Percentiles rank a stretch among this genome's conserved stretches.
These are phyloP conservation scores for Termitomyces heimii DNA, from an alignment of 768 basidiomycete species.

Conservation along the genomic window DNA sequence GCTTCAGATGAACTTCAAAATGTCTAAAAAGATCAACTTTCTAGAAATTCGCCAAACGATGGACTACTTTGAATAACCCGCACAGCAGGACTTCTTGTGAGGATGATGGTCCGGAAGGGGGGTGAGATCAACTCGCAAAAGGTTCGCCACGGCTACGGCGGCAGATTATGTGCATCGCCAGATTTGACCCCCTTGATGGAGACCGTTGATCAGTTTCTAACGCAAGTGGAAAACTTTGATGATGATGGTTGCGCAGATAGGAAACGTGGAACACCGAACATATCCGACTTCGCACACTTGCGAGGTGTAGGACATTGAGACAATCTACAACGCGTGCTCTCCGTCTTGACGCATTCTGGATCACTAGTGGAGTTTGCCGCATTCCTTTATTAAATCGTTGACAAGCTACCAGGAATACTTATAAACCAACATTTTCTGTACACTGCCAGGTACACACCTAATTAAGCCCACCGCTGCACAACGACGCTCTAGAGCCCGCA, in stretches of 20 bases:
- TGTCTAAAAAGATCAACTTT: slow-evolving; percentile 12
- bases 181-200: too few relatives aligned
- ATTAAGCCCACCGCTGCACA: slow-evolving; percentile 76
- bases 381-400: too few relatives aligned
- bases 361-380: neutral
- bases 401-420: slow-evolving; percentile 2
- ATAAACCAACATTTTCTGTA: slow-evolving; percentile 2
- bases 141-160: neutral
- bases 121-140: slow-evolving; percentile 20
- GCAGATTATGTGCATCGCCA: neutral
- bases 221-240: neutral
- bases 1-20: slow-evolving; percentile 3
- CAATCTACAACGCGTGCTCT: too few relatives aligned
- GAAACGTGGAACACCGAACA: neutral
- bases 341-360: too few relatives aligned
- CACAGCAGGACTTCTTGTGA: slow-evolving; percentile 18
- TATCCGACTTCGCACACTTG: too few relatives aligned
- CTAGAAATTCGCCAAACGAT: slow-evolving; percentile 6
- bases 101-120: slow-evolving; percentile 3
- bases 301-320: neutral
- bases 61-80: slow-evolving; percentile 13
- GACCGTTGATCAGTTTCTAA: neutral
- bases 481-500: slow-evolving; percentile 79
- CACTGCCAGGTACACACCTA: slow-evolving; percentile 2
- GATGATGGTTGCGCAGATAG: neutral